phyloP scores from a whole-genome alignment of 2,329 filamentous ascomycete species.

The Claviceps paspali region DNA sequence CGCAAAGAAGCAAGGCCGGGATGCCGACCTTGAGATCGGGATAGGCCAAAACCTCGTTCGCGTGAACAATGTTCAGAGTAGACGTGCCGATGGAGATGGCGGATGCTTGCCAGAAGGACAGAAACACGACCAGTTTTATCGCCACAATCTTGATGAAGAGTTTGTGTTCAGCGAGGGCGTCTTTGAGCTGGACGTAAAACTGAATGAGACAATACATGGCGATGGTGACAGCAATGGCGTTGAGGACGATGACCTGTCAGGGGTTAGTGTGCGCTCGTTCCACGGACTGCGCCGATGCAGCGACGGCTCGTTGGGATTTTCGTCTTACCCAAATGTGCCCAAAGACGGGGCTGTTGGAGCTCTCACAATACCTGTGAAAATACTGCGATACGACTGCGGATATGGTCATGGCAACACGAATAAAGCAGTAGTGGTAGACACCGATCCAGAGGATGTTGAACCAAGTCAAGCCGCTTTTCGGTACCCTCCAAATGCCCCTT shows the following conservation, averaged over 20 bases:
- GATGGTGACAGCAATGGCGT: constrained; percentile 57
- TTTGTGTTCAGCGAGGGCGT: constrained; percentile 50
- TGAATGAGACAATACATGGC: constrained; percentile 85
- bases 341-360: constrained; percentile 62
- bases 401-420: constrained; percentile 65
- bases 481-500: constrained; percentile 55
- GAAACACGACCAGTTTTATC: constrained; percentile 83
- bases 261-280: constrained; percentile 5
- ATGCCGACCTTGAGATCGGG: constrained; percentile 72
- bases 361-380: constrained; percentile 59
- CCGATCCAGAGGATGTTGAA: constrained; percentile 78
- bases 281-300: not conserved
- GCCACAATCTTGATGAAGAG: constrained; percentile 70
- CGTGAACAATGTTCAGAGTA: constrained; percentile 44
- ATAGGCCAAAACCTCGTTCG: constrained; percentile 46
- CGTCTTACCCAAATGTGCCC: constrained; percentile 64
- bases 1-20: constrained; percentile 59
- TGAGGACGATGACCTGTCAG: constrained; percentile 45
- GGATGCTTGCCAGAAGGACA: constrained; percentile 71
- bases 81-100: constrained; percentile 37
- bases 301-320: no score
- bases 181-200: constrained; percentile 65
- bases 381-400: constrained; percentile 60
- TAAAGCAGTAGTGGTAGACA: constrained; percentile 75
- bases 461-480: constrained; percentile 71